Base-by-base conservation (phyloP, 257 asterid genomes). In the Hygrophila difformis region DNA sequence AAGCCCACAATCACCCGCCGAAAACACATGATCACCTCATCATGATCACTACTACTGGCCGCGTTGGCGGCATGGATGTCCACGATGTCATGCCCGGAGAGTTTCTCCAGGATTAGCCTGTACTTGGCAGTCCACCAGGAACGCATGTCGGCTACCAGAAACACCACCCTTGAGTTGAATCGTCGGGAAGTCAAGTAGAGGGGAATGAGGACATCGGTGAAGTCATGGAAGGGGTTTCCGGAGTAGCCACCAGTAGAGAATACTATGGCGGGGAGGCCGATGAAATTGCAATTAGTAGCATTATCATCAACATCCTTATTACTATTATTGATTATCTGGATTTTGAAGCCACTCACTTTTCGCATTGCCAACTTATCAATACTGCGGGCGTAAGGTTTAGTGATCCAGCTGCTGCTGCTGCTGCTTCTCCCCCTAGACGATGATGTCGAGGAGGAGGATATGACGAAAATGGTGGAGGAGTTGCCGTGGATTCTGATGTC, bases 361-460 rank as follows among this genome's bases (percentile, higher is more conserved):
- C 43, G 33, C 75, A 71, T 75, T 13, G 61, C 70, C n/a, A 7
- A 2, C 0, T 8, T 15, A 14, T 80, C 88, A 2, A 14, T 41
- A 49, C 68, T 74, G 5, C 87, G 66, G 16, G 94, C 69, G 53
- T 77, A 73, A 1, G 94, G 94, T 29, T 55, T 68, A 40, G 65
- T 43, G 14, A 50, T 51, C 74, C 79, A 65, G 12, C 62, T 50
- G 1, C 16, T 14, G 11, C 14, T 19, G 22, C 24, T 35, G 55
- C 46, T 15, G 3, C 1, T 42, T n/a, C n/a, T n/a, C n/a, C n/a
- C n/a, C n/a, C n/a, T n/a, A n/a, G n/a, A n/a, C n/a, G n/a, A n/a
- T n/a, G n/a, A n/a, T n/a, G n/a, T n/a, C 1, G 8, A 12, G 5
- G 7, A 19, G 33, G 82, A 71, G 17, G 63, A 56, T 18, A 74